These are phyloP conservation scores for Hyphodiscus hymeniophilus DNA, from an alignment of 495 filamentous ascomycete genomes.

Conservation along the genomic window DNA sequence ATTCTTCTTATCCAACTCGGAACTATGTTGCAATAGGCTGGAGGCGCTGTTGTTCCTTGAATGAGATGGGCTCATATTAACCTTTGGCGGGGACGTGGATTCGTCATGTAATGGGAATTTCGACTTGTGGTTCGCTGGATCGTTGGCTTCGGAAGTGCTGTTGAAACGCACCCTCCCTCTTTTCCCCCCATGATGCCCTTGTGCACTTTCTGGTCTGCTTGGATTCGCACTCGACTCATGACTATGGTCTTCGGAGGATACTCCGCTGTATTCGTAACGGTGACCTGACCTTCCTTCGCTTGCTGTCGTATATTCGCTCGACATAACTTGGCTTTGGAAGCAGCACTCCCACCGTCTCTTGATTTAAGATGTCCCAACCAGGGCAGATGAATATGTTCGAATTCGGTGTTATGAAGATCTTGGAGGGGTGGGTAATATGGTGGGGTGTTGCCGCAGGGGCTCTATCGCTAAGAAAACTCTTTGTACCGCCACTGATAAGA, in stretches of 20 bases:
- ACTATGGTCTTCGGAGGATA: constrained; percentile 6
- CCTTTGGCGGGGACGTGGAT: constrained; percentile 1
- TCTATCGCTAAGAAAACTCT: constrained; percentile 1
- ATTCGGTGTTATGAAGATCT: background rate
- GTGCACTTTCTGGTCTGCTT: constrained; percentile 12
- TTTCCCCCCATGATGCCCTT: background rate
- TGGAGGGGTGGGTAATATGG: constrained; percentile 5
- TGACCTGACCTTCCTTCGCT: constrained; percentile 2
- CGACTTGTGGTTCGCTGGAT: constrained; percentile 14
- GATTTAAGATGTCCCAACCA: background rate
- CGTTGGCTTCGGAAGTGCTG: constrained; percentile 19
- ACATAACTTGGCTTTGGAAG: constrained; percentile 6
- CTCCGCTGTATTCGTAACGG: background rate
- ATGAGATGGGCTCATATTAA: constrained; percentile 6
- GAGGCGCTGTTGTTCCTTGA: constrained; percentile 14
- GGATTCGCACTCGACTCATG: constrained; percentile 11
- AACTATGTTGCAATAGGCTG: constrained; percentile 5
- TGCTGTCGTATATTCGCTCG: constrained; percentile 9
- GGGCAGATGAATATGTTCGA: background rate
- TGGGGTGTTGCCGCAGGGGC: background rate
- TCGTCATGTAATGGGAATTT: constrained; percentile 5
- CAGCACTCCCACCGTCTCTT: background rate
- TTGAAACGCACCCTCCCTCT: constrained; percentile 20
- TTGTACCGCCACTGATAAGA: constrained; percentile 16
- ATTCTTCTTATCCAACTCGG: constrained; percentile 18